Base-by-base conservation (phyloP, 208 protist genomes). In the Angomonas deanei region DNA sequence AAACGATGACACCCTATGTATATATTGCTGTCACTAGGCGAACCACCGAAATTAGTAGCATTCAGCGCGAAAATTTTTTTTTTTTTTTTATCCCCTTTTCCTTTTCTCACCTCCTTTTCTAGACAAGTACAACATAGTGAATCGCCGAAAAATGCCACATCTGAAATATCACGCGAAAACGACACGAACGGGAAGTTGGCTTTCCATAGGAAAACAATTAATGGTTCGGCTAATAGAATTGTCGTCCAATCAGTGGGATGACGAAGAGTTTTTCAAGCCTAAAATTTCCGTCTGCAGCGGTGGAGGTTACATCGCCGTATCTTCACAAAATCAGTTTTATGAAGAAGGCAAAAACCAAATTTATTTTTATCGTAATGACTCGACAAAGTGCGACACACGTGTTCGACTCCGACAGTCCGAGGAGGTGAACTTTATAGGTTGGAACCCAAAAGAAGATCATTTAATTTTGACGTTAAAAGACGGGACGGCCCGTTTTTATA, bases 161-260 rank as follows among this genome's bases (percentile, higher is more conserved):
- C 64, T 70, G 62, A 61, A 64, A 30, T 52, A 62, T 39, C 80
- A 83, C 64, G 58, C 69, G 24, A 66, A 39, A 34, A 91, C 84
- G 1, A 72, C 67, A 32, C 68, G 80, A 24, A 24, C 69, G 24
- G 83, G 86, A 0, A 66, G 64, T 47, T 93, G 82, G 83, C 79
- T 93, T 47, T 81, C 77, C 36, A 59, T 93, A 32, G 74, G 72
- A 6, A 52, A 58, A 50, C 72, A 84, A 24, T 64, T 68, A 61
- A 66, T 91, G 64, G 50, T 91, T n/a, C 75, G 83, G 19, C 36
- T 85, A 34, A 52, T 80, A 21, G 83, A 90, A 58, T 71, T 92
- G 31, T 64, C 72, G 17, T 31, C 63, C 27, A 31, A 19, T 56
- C n/a, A 19, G 3, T 56, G 50, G 50, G 53, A 76, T 63, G n/a